Evolutionary conservation across 2,329 filamentous ascomycete genomes (phyloP).

Genomic region (Paraconiothyrium sp.): DNA sequence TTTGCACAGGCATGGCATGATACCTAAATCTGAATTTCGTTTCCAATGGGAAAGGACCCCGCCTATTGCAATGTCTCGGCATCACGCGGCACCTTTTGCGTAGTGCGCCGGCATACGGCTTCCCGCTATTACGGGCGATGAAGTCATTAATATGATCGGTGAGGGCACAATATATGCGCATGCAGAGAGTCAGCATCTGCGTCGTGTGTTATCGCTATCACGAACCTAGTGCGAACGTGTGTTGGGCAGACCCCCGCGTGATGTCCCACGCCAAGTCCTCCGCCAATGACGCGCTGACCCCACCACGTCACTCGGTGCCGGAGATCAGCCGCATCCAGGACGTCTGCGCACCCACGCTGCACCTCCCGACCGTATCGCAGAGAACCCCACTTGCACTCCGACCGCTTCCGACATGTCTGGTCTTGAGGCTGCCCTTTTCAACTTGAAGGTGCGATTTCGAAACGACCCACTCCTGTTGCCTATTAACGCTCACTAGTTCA

Average conservation of each 20-base stretch:
- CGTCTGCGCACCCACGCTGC: conserved; percentile 22
- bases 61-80: conserved; percentile 5
- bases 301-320: conserved; percentile 28
- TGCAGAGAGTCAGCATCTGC: conserved; percentile 3
- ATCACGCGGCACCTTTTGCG: not conserved
- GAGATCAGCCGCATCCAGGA: conserved; percentile 35
- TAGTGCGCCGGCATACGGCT: not conserved
- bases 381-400: conserved; percentile 9
- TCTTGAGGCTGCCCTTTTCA: conserved; percentile 69
- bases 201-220: conserved; percentile 11
- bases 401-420: conserved; percentile 61
- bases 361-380: conserved; percentile 18
- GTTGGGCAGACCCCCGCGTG: conserved; percentile 3
- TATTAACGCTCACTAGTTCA: conserved; percentile 60
- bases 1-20: conserved; percentile 13
- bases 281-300: conserved; percentile 35
- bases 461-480: conserved; percentile 8
- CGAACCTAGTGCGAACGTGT: conserved; percentile 4
- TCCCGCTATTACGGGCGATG: not conserved
- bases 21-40: conserved; percentile 6
- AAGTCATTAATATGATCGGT: conserved; percentile 12
- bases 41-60: not conserved
- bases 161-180: conserved; percentile 2
- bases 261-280: not conserved
- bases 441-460: conserved; percentile 62